Base-by-base conservation (phyloP, 495 filamentous ascomycete genomes). In the Aspergillus affinis region DNA sequence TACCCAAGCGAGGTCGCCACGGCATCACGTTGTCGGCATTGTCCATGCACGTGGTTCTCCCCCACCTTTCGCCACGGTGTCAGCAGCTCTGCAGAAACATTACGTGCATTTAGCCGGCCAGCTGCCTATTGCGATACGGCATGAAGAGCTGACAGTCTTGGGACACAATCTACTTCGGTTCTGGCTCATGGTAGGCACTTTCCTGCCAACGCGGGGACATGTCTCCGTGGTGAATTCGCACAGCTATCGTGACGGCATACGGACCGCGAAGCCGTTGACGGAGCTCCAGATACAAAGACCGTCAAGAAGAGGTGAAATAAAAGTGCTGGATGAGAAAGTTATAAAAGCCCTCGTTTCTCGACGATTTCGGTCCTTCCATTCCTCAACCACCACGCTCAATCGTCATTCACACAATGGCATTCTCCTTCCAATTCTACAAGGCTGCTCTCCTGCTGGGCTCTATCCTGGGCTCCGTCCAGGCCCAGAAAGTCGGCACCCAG, bases 401-500 rank as follows among this genome's bases (percentile, higher is more conserved):
- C 21, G 6, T 48, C 54, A 20, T 6, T 45, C 47, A 51, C 32
- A 56, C 32, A 49, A 66, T 63, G 64, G 45, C 51, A 49, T 56
- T 59, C 26, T 54, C 53, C 30, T 64, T 61, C 58, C 46, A 45
- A 15, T 36, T 68, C 32, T 68, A 61, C 52, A 61, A 62, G 46
- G 45, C 55, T n/a, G 62, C 60, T 13, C 60, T 73, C 48, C 64
- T 73, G 55, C 60, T 72, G 54, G 58, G 66, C 59, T 69, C 68
- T 26, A 58, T 71, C 36, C 53, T 70, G 58, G 61, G 58, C 21
- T 62, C 65, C 26, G 66, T 64, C 45, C 64, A 65, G 51, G 75
- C 72, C 61, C 86, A 89, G 74, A 76, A 85, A 69, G 79, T 77
- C 53, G 85, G 85, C 72, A 81, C 73, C n/a, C 59, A 78, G 63